Evolutionary conservation across 441 rosid genomes (phyloP).

Genomic region (Cnidoscolus chayamansa): DNA sequence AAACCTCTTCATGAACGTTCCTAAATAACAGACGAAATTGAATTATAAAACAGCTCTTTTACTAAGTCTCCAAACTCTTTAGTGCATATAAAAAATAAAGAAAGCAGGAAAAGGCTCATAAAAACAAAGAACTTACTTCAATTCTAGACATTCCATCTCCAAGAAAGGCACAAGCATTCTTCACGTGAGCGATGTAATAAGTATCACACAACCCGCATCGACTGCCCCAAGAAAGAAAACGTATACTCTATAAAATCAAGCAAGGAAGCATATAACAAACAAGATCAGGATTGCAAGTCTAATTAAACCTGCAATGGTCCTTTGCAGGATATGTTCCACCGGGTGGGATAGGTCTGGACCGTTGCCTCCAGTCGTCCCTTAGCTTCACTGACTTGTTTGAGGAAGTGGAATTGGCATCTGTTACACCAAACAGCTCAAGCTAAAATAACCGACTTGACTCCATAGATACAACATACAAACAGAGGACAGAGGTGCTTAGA

Average conservation of each 20-base stretch:
- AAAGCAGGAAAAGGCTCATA: not conserved
- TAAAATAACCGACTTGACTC: not conserved
- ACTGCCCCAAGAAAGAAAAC: slow-evolving; percentile 31
- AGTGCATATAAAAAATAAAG: not conserved
- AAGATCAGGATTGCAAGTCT: not conserved
- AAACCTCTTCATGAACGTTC: not conserved
- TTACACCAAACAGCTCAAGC: slow-evolving; percentile 4
- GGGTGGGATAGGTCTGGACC: slow-evolving; percentile 77
- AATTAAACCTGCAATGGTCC: slow-evolving; percentile 79
- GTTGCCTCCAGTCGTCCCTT: slow-evolving; percentile 83
- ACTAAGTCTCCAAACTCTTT: not conserved
- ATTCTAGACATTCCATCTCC: slow-evolving; percentile 96
- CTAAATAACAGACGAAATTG: not conserved
- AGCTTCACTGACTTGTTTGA: slow-evolving; percentile 48
- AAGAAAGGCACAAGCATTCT: slow-evolving; percentile 86
- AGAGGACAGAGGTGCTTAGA: not conserved
- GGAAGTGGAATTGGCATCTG: slow-evolving; percentile 31
- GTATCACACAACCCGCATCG: slow-evolving; percentile 90
- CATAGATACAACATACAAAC: not conserved
- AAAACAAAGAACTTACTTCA: slow-evolving; percentile 49
- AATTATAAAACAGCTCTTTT: not conserved
- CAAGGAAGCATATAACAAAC: not conserved
- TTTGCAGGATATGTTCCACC: slow-evolving; percentile 93
- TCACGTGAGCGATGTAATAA: slow-evolving; percentile 89
- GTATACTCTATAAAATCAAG: not conserved